Evolutionary conservation across 2,329 filamentous ascomycete species (phyloP), one percentile per base, ranked within the genome.

Genomic region (Fusarium nygamai): DNA sequence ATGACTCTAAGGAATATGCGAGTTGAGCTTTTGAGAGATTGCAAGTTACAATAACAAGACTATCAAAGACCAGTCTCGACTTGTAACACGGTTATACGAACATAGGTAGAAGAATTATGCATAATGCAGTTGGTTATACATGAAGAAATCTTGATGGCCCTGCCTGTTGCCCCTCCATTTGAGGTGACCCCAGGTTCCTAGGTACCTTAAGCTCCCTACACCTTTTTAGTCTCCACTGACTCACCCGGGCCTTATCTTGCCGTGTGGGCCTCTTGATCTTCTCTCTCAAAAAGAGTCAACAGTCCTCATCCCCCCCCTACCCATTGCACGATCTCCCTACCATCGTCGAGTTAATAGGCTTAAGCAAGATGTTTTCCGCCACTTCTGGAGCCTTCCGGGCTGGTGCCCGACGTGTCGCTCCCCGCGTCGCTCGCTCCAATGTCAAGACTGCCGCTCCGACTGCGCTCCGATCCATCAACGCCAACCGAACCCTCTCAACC

Each of bases 361-460:
- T 44, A 68, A 66, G 39, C 64, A 74, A 74, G 79, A 87, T 87
- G 85, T 80, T 86, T 67, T 84, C 85, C 72, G 82, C 83, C 60
- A 80, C 82, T 67, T 81, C 83, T 73, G 83, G 82, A 70, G 81
- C 82, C 76, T 74, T 87, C 67, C 80, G 85, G 81, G 85, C 85
- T 61, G 84, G 84, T 65, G 82, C 83, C 74, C 83, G 85, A 73
- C 84, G 83, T 74, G 81, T 80, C 74, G 78, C 81, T 64, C 81
- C 84, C 71, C 79, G 81, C 50, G 61, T 61, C 54, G 54, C 73
- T 39, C 61, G 67, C 56, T 67, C 70, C 50, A 61, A 70, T 57
- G 76, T 73, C 47, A 65, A 57, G 62, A 75, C 76, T 61, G 73
- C 73, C 60, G 72, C 73, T 62, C 64, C 78, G 72, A 78, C 61